Evolutionary conservation across 306 rosid genomes (phyloP), one percentile per base, ranked within the genome.

Genomic region (Prosopis cineraria): DNA sequence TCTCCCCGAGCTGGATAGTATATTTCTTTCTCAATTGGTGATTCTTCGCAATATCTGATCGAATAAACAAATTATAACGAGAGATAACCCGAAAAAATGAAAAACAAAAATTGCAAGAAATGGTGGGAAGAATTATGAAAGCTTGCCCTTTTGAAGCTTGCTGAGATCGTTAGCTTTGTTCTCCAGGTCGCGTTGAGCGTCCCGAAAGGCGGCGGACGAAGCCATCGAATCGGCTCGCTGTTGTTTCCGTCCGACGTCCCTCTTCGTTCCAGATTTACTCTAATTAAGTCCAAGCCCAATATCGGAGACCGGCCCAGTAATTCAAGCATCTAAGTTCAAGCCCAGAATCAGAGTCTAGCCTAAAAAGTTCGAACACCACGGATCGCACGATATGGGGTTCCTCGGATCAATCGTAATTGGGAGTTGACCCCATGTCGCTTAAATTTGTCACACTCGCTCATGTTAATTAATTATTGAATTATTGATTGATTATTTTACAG

Each of bases 21-120:
- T 93, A 90, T 86, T 90, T 96, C 92, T 93, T 96, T 84, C 99
- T 86, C 74, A 91, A 89, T 89, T 93, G 99, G 78, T 96, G 99
- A 69, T 96, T 96, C 92, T 96, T 96, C 5, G 94, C 87, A 72
- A 96, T 87, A 85, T 93, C 99, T 95, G 84, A 5, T 69, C 6
- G n/a, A 69, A 47, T 13, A 44, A 59, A 16, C 50, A 27, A 24
- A 47, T 36, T 0, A 39, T 47, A 44, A 70, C 3, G 33, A 67
- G 39, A 12, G 7, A 39, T 17, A 3, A 22, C 10, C 22, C 3
- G 10, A 22, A 10, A 20, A 24, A 22, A 7, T 1, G 6, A 40
- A 67, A 40, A 22, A 52, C 4, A 5, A 39, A 39, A 5, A 67
- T 20, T 22, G 30, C 29, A 47, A 31, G 17, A 69, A 76, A 33